Conservation (phyloP, 139 green algal genomes). For the Chlorella sp. region DNA sequence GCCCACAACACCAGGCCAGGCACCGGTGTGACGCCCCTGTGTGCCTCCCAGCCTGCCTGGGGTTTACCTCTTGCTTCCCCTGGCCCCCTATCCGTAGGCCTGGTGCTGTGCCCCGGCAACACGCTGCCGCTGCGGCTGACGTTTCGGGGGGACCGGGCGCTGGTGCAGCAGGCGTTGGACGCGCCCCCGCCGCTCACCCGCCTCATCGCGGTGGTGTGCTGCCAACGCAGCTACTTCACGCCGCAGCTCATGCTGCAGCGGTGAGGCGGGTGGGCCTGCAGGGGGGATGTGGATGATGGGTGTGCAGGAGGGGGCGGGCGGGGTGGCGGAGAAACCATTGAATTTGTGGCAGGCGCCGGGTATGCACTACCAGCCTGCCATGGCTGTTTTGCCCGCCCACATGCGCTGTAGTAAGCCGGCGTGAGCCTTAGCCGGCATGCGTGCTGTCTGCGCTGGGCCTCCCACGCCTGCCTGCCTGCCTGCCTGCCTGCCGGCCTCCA, state of each 20-base stretch:
- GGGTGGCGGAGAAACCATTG: neutral
- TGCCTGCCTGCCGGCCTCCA: no score
- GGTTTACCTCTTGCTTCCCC: neutral
- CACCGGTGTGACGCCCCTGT: no score
- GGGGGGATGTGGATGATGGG: neutral
- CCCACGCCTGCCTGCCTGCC: neutral
- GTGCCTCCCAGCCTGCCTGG: neutral
- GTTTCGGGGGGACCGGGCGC: constrained; percentile 17
- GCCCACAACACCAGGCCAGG: neutral
- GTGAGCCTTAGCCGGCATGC: neutral
- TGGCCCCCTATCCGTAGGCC: neutral
- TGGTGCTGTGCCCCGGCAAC: constrained; percentile 32
- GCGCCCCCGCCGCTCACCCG: constrained; percentile 12
- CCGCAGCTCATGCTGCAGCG: constrained; percentile 28
- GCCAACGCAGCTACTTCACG: constrained; percentile 24
- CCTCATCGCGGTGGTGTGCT: constrained; percentile 26
- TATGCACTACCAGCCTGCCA: neutral
- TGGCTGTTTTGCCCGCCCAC: neutral
- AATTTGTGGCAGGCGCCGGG: neutral
- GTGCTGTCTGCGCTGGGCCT: neutral
- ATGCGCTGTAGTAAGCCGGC: neutral
- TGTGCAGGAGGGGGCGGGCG: no score
- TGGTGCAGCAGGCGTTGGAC: constrained; percentile 20
- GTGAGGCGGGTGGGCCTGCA: neutral
- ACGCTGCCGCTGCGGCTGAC: constrained; percentile 32